Base-by-base conservation (phyloP, 257 asterid species). In the Verbena officinalis region DNA sequence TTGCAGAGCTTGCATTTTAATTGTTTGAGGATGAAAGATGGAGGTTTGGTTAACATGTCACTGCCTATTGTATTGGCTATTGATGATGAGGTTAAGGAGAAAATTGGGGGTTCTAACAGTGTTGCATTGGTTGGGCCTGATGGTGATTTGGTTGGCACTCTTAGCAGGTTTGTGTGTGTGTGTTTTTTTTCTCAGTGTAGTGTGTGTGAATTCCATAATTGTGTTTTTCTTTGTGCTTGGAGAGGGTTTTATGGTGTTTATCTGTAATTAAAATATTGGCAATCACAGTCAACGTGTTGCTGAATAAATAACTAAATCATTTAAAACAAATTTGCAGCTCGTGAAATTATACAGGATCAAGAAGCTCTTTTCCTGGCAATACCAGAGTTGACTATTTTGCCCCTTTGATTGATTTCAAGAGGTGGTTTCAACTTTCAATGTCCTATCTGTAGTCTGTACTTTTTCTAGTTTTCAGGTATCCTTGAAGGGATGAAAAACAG, bases 1-100 rank as follows among this genome's bases (percentile, higher is more conserved):
- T 63, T 90, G 70, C 96, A 90, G 84, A 80, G 87, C 76, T 71
- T 90, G 88, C 97, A 90, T 82, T 90, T 90, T 42, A 90, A 85
- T 80, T 81, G 76, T 33, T 46, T 87, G 73, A 85, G 90, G 69
- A 70, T 79, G 80, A 72, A 78, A 59, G 81, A 90, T 76, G 96
- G 96, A 43, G 64, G 76, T 40, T 20, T 87, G 38, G 88, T 85
- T 38, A 90, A 90, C 64, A 87, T 87, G 96, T 87, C 97, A 0
- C 73, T 87, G 76, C 97, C 96, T 16, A 85, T 90, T 75, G 95
- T 87, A 4, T 68, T 90, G 82, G 87, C 95, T 9, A 80, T 90
- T 70, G 89, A 83, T 51, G 92, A 87, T 71, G 81, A 45, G 70
- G 73, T 19, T 60, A 90, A 87, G 78, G 87, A 70, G 45, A 51